These are phyloP conservation scores for Meripilus lineatus DNA, from an alignment of 1,284 basidiomycete species.

Conservation along the genomic window DNA sequence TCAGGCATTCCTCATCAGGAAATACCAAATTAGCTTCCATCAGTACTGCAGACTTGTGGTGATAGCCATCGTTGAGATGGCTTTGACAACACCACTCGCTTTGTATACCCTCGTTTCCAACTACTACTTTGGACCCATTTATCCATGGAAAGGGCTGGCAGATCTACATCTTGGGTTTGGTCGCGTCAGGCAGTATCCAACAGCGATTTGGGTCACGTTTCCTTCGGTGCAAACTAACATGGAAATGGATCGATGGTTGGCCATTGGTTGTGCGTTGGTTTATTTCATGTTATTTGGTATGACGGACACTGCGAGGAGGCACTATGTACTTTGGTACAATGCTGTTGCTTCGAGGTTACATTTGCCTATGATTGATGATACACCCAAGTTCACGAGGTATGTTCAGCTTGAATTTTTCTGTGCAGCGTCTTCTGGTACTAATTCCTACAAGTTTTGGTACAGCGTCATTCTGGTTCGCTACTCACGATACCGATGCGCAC, in stretches of 20 bases:
- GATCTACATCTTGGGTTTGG: conserved; percentile 32
- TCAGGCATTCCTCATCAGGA: neutral
- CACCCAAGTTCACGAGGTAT: too few species aligned
- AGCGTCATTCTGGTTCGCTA: too few species aligned
- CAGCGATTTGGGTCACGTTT: conserved; percentile 13
- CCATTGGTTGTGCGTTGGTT: conserved; percentile 25
- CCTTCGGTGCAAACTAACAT: conserved; percentile 1
- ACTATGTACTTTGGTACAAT: too few species aligned
- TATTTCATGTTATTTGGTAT: conserved; percentile 69
- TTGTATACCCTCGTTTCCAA: conserved; percentile 24
- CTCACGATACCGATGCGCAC: too few species aligned
- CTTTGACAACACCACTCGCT: conserved; percentile 33
- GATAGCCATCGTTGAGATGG: conserved; percentile 39
- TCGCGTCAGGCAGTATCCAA: conserved; percentile 24
- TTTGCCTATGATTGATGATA: too few species aligned
- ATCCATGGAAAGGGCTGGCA: conserved; percentile 31
- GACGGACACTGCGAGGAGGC: conserved; percentile 53
- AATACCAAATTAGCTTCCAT: conserved; percentile 29
- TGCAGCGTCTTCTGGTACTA: too few species aligned
- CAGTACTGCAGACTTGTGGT: conserved; percentile 51
- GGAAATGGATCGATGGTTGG: conserved; percentile 15
- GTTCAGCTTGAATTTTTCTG: too few species aligned
- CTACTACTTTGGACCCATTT: conserved; percentile 17
- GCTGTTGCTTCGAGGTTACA: too few species aligned
- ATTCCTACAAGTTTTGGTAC: too few species aligned